Evolutionary conservation across 306 rosid species (phyloP), one percentile per base, ranked within the genome.

Genomic region (Castanea crenata): DNA sequence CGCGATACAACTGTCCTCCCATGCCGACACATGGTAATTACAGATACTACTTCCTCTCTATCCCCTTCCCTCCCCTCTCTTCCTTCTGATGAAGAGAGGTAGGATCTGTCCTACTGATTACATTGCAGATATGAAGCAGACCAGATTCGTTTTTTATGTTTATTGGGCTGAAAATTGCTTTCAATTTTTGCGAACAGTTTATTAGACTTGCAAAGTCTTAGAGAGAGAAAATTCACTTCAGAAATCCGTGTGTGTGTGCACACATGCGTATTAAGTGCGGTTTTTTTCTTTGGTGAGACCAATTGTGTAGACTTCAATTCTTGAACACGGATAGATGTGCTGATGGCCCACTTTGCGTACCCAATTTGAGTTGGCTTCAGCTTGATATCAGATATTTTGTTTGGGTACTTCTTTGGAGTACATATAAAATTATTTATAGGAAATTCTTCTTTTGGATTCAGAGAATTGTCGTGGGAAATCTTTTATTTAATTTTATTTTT

Each of bases 21-120:
- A 49, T 87, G 91, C 82, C 87, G 91, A 74, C 91, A 85, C 78
- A 87, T 85, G 91, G 91, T 87, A 82, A 12, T 25, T 77, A 18
- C 14, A 21, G 31, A 49, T 49, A 49, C 54, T 49, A 4, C 63
- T 79, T 38, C 70, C 19, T 83, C 51, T 25, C 44, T 20, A 68
- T 8, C 57, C 35, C 21, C 20, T 38, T 35, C n/a, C 4, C 51
- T 46, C 20, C 55, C 38, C n/a, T 5, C 59, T 58, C 58, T 34
- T 46, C 46, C 4, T 61, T 27, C 51, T 52, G 52, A 31, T 72
- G 21, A 78, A 69, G 76, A 10, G 12, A 35, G 75, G 12, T 69
- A 15, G 18, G 21, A 71, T 18, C 34, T 71, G 55, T 58, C 64
- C 64, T 18, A 5, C 31, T 55, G 46, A 41, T 41, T 3, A 32